Conservation (phyloP, 164 flowering plant species). For the Macadamia integrifolia region DNA sequence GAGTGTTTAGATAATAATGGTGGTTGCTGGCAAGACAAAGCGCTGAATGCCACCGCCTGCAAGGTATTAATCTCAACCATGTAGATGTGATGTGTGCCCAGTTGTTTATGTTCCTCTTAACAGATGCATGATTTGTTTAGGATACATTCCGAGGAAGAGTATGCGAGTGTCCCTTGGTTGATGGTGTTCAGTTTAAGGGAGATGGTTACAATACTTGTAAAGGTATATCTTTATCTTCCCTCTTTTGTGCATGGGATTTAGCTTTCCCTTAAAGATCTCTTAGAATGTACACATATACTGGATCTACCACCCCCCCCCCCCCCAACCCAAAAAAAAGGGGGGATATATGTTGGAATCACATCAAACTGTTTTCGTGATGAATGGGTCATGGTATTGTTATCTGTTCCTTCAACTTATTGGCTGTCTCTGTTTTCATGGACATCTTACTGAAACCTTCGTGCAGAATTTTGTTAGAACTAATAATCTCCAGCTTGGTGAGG, state of each 20-base stretch:
- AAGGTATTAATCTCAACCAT: constrained; percentile 40
- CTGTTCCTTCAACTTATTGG: not conserved
- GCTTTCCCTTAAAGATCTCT: not conserved
- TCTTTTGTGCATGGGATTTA: not conserved
- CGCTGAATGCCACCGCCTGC: constrained; percentile 79
- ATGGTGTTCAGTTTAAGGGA: constrained; percentile 76
- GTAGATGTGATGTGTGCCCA: not conserved
- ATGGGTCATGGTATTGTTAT: too few species aligned
- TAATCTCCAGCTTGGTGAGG: not conserved
- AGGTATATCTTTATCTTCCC: constrained; percentile 28
- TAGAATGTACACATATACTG: too few species aligned
- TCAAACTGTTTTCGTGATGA: too few species aligned
- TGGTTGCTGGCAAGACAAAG: constrained; percentile 90
- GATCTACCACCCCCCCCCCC: not conserved
- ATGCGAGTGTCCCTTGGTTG: constrained; percentile 66
- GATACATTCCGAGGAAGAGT: constrained; percentile 82
- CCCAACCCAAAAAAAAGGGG: not conserved
- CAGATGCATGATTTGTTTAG: constrained; percentile 19
- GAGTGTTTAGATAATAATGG: constrained; percentile 90
- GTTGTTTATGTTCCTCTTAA: constrained; percentile 5
- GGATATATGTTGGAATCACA: not conserved
- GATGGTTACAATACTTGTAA: constrained; percentile 70
- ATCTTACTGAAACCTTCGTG: not conserved
- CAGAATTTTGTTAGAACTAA: not conserved
- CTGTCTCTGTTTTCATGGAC: too few species aligned